Percentiles rank a stretch among this genome's conserved stretches.
phyloP scores from a whole-genome alignment of 495 filamentous ascomycete species.

The Neurospora tetrasperma region DNA sequence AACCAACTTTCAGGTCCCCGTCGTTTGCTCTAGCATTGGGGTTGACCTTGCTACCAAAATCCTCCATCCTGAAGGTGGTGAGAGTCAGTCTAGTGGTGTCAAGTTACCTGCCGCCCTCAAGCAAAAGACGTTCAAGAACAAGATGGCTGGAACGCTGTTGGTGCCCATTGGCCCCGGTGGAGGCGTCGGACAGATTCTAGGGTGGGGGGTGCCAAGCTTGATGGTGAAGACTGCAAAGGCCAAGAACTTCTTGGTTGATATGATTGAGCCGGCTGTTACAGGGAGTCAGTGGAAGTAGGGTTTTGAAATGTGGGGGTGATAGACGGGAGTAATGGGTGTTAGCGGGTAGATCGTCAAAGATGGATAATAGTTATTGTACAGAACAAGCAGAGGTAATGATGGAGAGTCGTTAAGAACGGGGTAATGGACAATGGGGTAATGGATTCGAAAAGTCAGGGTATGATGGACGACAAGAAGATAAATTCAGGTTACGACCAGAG shows the following conservation, averaged over 20 bases:
- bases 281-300: background rate
- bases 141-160: slow-evolving; percentile 18
- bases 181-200: slow-evolving; percentile 42
- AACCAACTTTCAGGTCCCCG: background rate
- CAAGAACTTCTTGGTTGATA: slow-evolving; percentile 35
- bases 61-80: too few relatives aligned
- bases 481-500: background rate
- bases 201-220: slow-evolving; percentile 41
- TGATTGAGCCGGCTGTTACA: background rate
- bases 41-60: background rate
- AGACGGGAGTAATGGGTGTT: background rate
- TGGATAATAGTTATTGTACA: too few relatives aligned
- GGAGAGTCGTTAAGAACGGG: background rate
- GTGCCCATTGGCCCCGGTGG: slow-evolving; percentile 45
- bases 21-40: background rate
- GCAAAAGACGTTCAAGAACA: slow-evolving; percentile 28
- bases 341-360: background rate
- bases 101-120: background rate
- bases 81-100: background rate
- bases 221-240: slow-evolving; percentile 47
- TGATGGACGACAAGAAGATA: background rate
- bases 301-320: background rate
- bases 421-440: background rate
- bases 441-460: background rate
- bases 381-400: background rate